phyloP scores from a whole-genome alignment of 202 grass and related monocot genomes.

The Zoysia matrella region DNA sequence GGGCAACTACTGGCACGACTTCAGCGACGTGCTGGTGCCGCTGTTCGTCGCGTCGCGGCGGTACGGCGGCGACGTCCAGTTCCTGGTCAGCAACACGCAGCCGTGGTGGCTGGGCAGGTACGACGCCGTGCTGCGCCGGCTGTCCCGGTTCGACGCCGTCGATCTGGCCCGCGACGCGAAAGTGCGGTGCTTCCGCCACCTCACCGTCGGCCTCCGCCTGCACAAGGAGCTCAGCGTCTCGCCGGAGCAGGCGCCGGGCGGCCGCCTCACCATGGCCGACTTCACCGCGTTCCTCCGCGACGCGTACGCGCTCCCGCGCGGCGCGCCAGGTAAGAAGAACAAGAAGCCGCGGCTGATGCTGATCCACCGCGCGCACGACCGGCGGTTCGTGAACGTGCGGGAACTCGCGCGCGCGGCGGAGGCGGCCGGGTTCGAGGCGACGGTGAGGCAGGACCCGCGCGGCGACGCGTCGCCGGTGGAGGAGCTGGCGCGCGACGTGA shows the following conservation, averaged over 20 bases:
- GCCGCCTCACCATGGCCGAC: conserved; percentile 61
- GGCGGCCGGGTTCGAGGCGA: conserved; percentile 66
- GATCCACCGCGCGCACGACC: conserved; percentile 53
- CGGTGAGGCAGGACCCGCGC: conserved; percentile 41
- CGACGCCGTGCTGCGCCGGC: conserved; percentile 42
- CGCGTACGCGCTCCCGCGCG: conserved; percentile 54
- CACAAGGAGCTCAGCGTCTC: conserved; percentile 71
- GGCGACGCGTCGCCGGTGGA: conserved; percentile 42
- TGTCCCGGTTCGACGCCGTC: conserved; percentile 68
- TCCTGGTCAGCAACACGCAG: conserved; percentile 48
- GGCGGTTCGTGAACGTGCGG: conserved; percentile 59
- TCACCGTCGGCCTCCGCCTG: conserved; percentile 59
- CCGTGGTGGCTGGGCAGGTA: conserved; percentile 88
- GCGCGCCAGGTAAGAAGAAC: conserved; percentile 6
- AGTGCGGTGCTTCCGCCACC: conserved; percentile 66
- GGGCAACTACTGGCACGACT: conserved; percentile 65
- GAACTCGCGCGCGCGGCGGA: conserved; percentile 59
- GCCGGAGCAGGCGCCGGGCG: conserved; percentile 44
- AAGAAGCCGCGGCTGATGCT: conserved; percentile 68
- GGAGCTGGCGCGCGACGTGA: conserved; percentile 62
- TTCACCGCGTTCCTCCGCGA: conserved; percentile 73
- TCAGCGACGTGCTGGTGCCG: no score
- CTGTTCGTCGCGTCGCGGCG: no score
- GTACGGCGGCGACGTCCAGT: no score
- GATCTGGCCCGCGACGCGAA: conserved; percentile 63